phyloP scores from a whole-genome alignment of 495 filamentous ascomycete genomes.

The Immersiella caudata region DNA sequence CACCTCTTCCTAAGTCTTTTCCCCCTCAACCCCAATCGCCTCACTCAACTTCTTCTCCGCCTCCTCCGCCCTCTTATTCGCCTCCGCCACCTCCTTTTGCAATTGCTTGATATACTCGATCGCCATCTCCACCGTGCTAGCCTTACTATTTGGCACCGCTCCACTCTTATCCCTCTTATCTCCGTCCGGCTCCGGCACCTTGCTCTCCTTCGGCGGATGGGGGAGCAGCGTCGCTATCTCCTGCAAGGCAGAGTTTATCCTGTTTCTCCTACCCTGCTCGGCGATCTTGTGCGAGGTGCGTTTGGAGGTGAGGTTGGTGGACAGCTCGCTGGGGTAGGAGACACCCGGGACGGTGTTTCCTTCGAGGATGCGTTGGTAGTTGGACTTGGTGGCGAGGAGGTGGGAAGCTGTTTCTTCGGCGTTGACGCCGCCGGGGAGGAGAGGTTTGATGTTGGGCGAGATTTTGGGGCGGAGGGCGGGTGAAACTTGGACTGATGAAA shows the following conservation, averaged over 20 bases:
- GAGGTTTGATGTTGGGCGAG: constrained; percentile 89
- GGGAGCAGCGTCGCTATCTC: constrained; percentile 88
- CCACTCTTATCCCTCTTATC: constrained; percentile 31
- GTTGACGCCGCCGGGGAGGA: constrained; percentile 68
- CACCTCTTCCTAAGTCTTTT: neutral
- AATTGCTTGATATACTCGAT: constrained; percentile 93
- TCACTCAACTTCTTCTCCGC: constrained; percentile 46
- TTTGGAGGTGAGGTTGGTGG: constrained; percentile 92
- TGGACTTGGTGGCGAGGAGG: constrained; percentile 88
- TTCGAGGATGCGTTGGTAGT: constrained; percentile 97
- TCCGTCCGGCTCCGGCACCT: constrained; percentile 37
- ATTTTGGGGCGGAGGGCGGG: constrained; percentile 91
- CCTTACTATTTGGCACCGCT: constrained; percentile 76
- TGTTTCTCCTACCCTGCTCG: constrained; percentile 91
- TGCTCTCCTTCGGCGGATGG: constrained; percentile 45
- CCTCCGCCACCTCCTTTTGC: constrained; percentile 70
- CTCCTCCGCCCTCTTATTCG: constrained; percentile 63
- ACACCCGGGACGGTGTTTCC: constrained; percentile 88
- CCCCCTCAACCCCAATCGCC: neutral
- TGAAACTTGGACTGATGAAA: constrained; percentile 72
- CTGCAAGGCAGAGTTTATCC: constrained; percentile 91
- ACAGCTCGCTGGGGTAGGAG: constrained; percentile 85
- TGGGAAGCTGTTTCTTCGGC: constrained; percentile 75
- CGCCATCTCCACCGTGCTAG: constrained; percentile 91
- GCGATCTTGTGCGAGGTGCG: constrained; percentile 97